Evolutionary conservation across 2,329 filamentous ascomycete genomes (phyloP), one percentile per base, ranked within the genome.

Genomic region (Incumbomyces delicatus): DNA sequence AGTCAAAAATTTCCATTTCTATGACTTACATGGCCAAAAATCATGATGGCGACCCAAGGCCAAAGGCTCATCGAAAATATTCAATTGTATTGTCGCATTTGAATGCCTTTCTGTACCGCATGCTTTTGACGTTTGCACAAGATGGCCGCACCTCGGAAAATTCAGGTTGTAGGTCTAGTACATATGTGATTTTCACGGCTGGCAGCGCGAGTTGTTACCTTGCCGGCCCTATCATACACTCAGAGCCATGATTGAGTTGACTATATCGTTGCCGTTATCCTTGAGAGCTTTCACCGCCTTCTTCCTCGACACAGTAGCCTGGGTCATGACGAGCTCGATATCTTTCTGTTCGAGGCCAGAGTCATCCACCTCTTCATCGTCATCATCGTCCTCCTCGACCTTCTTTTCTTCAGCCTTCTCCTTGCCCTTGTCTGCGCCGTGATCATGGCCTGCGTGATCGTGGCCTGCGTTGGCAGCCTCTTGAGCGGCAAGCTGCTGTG

Each of bases 201-300:
- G 8, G 8, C 22, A 27, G 22, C 8, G 5, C 22, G 8, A 27
- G 22, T 27, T 27, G 22, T 27, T 27, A 27, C 22, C 33, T 35
- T 35, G 13, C 33, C 33, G 13, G 13, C 16, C 38, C 29, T 75
- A 44, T 66, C 58, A 89, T 77, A 87, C 82, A 76, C 85, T 88
- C 68, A 98, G 75, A 60, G 90, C 89, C 92, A 98, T 98, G 75
- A 98, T 98, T 61, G 92, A 95, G 79, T 98, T 98, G 77, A 98
- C 92, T 74, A 98, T 98, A 68, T 98, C 92, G 65, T 96, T 95
- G 74, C 96, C 90, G 67, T 98, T 98, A 77, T 96, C 92, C 77
- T 69, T 69, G 40, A 98, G 78, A 48, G 94, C 92, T 76, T 96
- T 98, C 75, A 98, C 81, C 52, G 92, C 92, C 81, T 96, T 96